phyloP scores from a whole-genome alignment of 129 eudicot species.

The Flaveria brownii region DNA sequence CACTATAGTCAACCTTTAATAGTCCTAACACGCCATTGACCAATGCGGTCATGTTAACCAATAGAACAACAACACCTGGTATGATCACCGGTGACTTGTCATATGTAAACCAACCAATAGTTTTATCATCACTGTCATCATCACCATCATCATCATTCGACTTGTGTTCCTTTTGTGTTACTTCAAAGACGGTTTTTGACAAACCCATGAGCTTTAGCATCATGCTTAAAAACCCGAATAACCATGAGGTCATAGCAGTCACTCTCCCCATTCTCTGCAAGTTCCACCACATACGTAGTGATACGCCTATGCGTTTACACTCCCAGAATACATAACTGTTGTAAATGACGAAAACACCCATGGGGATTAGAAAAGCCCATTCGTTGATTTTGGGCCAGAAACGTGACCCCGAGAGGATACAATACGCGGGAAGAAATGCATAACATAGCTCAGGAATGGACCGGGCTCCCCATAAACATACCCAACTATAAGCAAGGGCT shows the following conservation, averaged over 20 bases:
- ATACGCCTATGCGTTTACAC: conserved; percentile 28
- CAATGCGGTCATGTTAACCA: background rate
- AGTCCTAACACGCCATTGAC: background rate
- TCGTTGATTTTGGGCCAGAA: conserved; percentile 52
- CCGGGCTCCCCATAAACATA: conserved; percentile 10
- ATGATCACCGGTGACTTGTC: conserved; percentile 45
- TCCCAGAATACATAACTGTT: conserved; percentile 43
- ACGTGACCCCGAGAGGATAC: conserved; percentile 24
- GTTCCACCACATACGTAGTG: conserved; percentile 63
- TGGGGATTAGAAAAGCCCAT: conserved; percentile 27
- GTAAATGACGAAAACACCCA: conserved; percentile 35
- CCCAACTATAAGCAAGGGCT: conserved; percentile 8
- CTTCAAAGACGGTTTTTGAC: conserved; percentile 44
- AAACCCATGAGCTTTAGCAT: conserved; percentile 45
- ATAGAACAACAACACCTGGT: conserved; percentile 29
- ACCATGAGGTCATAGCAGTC: conserved; percentile 41
- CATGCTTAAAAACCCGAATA: conserved; percentile 38
- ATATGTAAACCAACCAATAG: conserved; percentile 44
- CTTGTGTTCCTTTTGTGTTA: conserved; percentile 50
- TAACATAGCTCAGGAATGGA: conserved; percentile 1
- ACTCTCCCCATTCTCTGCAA: conserved; percentile 50
- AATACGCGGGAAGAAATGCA: conserved; percentile 42
- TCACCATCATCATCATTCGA: background rate
- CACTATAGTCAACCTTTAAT: background rate
- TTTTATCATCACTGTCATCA: background rate